Base-by-base conservation (phyloP, 768 basidiomycete species). In the Pleurotus djamor region DNA sequence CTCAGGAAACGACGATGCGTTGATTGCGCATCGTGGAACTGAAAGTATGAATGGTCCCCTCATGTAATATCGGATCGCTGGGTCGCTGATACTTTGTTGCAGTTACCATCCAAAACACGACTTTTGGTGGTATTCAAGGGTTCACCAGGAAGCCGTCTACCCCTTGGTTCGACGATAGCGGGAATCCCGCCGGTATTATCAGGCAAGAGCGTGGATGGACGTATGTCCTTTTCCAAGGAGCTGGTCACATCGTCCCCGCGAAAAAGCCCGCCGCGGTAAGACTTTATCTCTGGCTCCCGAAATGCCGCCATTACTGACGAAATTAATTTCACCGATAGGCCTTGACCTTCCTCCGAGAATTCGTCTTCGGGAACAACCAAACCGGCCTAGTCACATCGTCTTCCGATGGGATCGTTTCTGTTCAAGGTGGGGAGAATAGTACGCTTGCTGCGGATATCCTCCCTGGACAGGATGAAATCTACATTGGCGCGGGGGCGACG, bases 171-270 rank as follows among this genome's bases (percentile, higher is more conserved):
- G 83, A 85, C 52, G 86, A 88, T 55, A 65, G 69, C 1, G 83
- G 84, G 10, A 73, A 83, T 56, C 79, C 83, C 57, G 87, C 83
- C 0, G 90, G 89, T 0, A 84, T 89, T 35, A 78, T 91, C 14
- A 88, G 89, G 65, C 88, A 89, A 69, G 90, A 91, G 69, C 82
- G 90, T 43, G 82, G 81, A 36, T 87, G 88, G 89, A 77, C 77
- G 68, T 79, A 80, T 63, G 79, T 70, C 6, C 65, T 80, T 14
- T 77, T 79, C 61, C 65, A 75, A 59, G 68, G 72, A 47, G 69
- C 77, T 16, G 77, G 79, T 12, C 81, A 83, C 64, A 63, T 79
- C 8, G 74, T 83, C 6, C 71, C 79, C 4, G 41, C 58, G 2
- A 60, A 66, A 52, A 65, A 66, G 1, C 81, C 81, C 5, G 66